These are phyloP conservation scores for Trichosporon sp. DNA, from an alignment of 1,284 basidiomycete genomes.

Conservation along the genomic window DNA sequence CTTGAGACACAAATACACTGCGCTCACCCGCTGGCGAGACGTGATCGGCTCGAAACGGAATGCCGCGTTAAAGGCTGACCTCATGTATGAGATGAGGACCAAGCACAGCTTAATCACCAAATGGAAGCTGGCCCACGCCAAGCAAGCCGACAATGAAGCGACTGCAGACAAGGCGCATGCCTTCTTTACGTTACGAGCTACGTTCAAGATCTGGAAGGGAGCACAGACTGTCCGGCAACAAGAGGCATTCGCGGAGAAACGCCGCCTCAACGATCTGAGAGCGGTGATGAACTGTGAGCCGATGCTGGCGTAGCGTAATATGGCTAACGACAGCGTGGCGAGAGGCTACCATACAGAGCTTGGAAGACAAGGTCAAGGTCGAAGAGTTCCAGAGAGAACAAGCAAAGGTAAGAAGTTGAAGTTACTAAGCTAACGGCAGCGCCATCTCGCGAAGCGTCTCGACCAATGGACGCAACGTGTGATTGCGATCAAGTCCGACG, in stretches of 20 bases:
- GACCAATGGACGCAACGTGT: conserved; percentile 36
- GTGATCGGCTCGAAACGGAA: conserved; percentile 20
- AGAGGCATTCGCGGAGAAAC: conserved; percentile 19
- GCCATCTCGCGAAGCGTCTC: conserved; percentile 18
- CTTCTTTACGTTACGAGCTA: conserved; percentile 35
- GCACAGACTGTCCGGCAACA: conserved; percentile 19
- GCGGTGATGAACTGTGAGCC: not conserved
- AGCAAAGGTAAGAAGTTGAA: conserved; percentile 21
- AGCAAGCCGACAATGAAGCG: conserved; percentile 19
- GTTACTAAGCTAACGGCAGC: conserved; percentile 5
- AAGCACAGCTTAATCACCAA: conserved; percentile 19
- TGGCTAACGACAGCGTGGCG: conserved; percentile 17
- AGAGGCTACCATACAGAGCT: conserved; percentile 12
- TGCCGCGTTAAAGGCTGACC: conserved; percentile 23
- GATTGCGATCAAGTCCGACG: conserved; percentile 40
- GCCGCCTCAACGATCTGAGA: conserved; percentile 4
- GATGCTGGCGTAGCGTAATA: not conserved
- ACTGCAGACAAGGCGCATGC: conserved; percentile 37
- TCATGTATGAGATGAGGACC: conserved; percentile 24
- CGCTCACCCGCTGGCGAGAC: conserved; percentile 34
- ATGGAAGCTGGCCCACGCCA: conserved; percentile 24
- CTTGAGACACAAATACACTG: conserved; percentile 3
- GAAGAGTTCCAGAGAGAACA: conserved; percentile 15
- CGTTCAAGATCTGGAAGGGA: conserved; percentile 30
- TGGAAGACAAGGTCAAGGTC: conserved; percentile 14